These are phyloP conservation scores for Thalassiosira livingstoniorum DNA, from an alignment of 352 stramenopile species.

Conservation along the genomic window DNA sequence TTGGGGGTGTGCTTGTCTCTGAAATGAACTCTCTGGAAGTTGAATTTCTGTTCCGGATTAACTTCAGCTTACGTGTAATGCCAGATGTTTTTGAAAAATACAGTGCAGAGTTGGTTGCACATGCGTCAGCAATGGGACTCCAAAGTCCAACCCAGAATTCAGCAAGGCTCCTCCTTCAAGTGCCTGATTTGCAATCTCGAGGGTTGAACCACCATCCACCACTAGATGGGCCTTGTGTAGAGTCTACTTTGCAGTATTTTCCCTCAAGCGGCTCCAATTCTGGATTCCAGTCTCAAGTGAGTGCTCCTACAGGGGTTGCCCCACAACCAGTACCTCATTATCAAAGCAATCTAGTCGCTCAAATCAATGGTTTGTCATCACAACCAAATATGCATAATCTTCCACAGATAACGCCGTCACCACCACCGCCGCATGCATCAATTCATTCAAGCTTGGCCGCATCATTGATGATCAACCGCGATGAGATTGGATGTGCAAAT, in stretches of 20 bases:
- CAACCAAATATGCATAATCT: conserved; percentile 20
- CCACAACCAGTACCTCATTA: neutral
- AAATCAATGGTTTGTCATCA: neutral
- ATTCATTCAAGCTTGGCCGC: neutral
- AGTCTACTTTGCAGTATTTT: no score
- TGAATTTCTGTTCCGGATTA: conserved; percentile 97
- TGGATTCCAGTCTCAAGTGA: neutral
- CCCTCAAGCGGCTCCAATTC: neutral
- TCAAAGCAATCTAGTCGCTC: no score
- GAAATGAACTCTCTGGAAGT: conserved; percentile 98
- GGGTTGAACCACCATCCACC: no score
- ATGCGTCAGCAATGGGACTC: conserved; percentile 50
- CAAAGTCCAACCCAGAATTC: conserved; percentile 2
- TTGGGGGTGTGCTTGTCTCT: conserved; percentile 90
- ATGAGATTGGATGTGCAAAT: neutral
- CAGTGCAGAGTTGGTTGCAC: conserved; percentile 73
- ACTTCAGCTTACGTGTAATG: conserved; percentile 96
- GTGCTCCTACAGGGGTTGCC: neutral
- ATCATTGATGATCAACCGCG: neutral
- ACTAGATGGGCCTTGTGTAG: no score
- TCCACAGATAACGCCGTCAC: conserved; percentile 29
- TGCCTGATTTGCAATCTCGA: no score
- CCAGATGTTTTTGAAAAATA: conserved; percentile 85
- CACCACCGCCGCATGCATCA: conserved; percentile 12
- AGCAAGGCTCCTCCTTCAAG: neutral